Evolutionary conservation across 129 eudicot genomes (phyloP), one percentile per base, ranked within the genome.

Genomic region (Lactuca saligna): DNA sequence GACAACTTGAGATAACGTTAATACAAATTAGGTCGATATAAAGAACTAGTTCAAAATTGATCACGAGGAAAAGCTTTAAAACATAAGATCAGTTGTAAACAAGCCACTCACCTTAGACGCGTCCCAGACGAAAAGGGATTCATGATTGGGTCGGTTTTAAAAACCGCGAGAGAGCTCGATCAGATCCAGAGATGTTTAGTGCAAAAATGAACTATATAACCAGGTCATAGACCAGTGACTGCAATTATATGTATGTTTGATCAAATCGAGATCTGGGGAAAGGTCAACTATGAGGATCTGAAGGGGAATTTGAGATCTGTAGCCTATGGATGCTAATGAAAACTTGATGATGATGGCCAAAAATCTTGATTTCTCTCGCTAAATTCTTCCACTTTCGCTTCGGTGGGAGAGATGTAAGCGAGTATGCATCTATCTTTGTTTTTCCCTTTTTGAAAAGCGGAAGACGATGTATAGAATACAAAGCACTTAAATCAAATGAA

Each of bases 71-170:
- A 72, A 13, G 12, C 32, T 32, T n/a, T n/a, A 16, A 37, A 16
- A 41, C 20, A 41, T 57, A 37, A 57, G 57, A 37, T 65, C 57
- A 55, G 20, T 63, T 20, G 51, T 4, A 62, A 57, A 42, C 2
- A 59, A 48, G 42, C 63, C 66, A 59, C 85, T 65, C 31, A 84
- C 98, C 96, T 84, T 65, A 92, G 83, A 80, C 95, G 97, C 63
- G 97, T 91, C 48, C 89, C 90, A 16, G 97, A 87, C 17, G 92
- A 87, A 75, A 91, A 91, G 37, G 95, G 90, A 81, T 91, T 87
- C 97, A 91, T 91, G 97, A 85, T 81, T 63, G 83, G 56, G 74
- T 67, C 81, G 57, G 81, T 54, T 46, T 17, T 66, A 54, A 74
- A 74, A 68, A 72, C 62, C 73, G 41, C 62, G 79, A 29, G 78